These are phyloP conservation scores for Fagopyrum esculentum DNA, from an alignment of 148 eudicot genomes.

Conservation along the genomic window DNA sequence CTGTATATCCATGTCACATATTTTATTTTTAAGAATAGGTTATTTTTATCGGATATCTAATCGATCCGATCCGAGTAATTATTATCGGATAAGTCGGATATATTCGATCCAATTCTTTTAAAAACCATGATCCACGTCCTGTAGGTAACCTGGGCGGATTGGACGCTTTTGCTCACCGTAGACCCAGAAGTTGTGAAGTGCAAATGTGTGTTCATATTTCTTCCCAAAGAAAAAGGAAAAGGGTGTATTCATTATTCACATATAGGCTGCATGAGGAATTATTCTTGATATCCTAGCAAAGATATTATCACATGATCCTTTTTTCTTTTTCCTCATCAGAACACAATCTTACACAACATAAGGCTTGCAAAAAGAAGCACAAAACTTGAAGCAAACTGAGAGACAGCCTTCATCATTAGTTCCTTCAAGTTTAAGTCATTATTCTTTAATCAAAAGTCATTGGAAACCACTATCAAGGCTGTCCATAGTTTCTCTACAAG, in stretches of 20 bases:
- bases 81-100: too few species aligned
- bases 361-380: neutral
- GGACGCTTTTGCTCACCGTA: too few species aligned
- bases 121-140: too few species aligned
- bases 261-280: neutral
- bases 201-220: too few species aligned
- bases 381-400: slow-evolving; percentile 11
- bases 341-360: neutral
- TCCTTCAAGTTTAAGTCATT: neutral
- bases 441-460: neutral
- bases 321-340: neutral
- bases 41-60: too few species aligned
- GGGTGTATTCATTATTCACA: neutral
- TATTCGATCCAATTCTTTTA: too few species aligned
- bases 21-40: too few species aligned
- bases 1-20: too few species aligned
- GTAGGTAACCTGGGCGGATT: too few species aligned
- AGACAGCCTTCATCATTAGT: neutral
- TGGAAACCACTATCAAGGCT: slow-evolving; percentile 6
- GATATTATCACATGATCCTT: neutral
- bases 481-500: slow-evolving; percentile 6
- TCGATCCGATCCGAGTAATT: too few species aligned
- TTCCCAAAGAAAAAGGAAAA: neutral
- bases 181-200: too few species aligned
- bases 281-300: slow-evolving; percentile 2